phyloP scores from a whole-genome alignment of 805 yeast species.

The Starmerella bombi region DNA sequence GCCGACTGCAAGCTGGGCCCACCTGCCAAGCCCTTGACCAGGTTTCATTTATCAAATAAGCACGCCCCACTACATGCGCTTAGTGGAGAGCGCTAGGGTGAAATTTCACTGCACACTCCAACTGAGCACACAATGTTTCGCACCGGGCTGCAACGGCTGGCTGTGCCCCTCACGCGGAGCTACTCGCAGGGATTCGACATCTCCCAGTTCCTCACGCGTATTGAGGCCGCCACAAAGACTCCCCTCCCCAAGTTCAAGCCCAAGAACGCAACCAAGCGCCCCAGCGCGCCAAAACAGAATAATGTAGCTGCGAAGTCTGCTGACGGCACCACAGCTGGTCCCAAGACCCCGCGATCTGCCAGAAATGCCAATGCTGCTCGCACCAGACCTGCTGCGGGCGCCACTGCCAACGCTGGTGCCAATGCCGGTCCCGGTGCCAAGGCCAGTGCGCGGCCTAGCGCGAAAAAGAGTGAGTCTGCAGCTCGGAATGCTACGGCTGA shows the following conservation, averaged over 20 bases:
- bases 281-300: not conserved
- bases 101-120: not conserved
- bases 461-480: not conserved
- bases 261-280: not conserved
- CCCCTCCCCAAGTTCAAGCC: not conserved
- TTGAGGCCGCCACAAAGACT: constrained; percentile 18
- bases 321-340: not conserved
- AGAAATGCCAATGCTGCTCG: not conserved
- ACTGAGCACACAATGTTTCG: not conserved
- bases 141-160: not conserved
- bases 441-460: not conserved
- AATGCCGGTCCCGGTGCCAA: not conserved
- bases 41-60: no score
- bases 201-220: constrained; percentile 15
- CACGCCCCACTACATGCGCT: no score
- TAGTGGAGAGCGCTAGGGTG: no score
- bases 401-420: not conserved
- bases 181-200: constrained; percentile 20
- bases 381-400: not conserved
- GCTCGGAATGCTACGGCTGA: not conserved
- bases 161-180: constrained; percentile 1
- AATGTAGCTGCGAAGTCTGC: not conserved
- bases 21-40: no score
- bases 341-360: not conserved
- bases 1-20: no score